A percentile compares a stretch with the other conserved stretches of the same genome.
phyloP scores from a whole-genome alignment of 768 basidiomycete genomes.

The Rhodocollybia butyracea region DNA sequence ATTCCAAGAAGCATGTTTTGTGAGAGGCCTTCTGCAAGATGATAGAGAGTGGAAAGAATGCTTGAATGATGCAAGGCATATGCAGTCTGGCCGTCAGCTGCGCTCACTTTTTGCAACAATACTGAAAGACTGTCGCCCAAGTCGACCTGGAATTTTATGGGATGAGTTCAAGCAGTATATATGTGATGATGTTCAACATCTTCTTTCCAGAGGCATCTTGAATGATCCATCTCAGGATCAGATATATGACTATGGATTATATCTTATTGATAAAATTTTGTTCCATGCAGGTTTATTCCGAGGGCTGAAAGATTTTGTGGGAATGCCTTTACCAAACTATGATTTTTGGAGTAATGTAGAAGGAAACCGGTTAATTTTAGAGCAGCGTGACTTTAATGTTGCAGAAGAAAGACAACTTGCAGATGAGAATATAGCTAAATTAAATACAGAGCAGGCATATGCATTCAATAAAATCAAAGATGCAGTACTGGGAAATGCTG shows the following conservation, averaged over 20 bases:
- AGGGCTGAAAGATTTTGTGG: conserved; percentile 18
- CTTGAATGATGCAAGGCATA: conserved; percentile 32
- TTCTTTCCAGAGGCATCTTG: conserved; percentile 17
- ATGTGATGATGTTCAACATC: conserved; percentile 40
- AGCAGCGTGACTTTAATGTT: conserved; percentile 27
- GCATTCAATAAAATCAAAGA: conserved; percentile 22
- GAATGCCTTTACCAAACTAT: conserved; percentile 27
- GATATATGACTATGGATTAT: conserved; percentile 37
- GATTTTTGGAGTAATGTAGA: not conserved
- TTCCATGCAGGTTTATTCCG: conserved; percentile 14
- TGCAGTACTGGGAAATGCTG: not conserved
- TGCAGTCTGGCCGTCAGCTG: conserved; percentile 31
- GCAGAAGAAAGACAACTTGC: conserved; percentile 6
- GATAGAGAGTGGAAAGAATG: conserved; percentile 1
- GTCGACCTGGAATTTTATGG: conserved; percentile 35
- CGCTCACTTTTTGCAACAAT: not conserved
- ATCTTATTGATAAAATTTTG: conserved; percentile 24
- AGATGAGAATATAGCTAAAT: not conserved
- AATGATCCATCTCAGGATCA: not conserved
- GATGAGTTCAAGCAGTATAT: conserved; percentile 27
- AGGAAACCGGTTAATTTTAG: conserved; percentile 27
- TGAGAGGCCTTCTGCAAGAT: not conserved
- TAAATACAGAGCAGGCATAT: conserved; percentile 11
- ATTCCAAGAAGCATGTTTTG: conserved; percentile 1
- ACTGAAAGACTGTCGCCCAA: not conserved